Base-by-base conservation (phyloP, 768 basidiomycete species). In the Lactarius akahatsu region DNA sequence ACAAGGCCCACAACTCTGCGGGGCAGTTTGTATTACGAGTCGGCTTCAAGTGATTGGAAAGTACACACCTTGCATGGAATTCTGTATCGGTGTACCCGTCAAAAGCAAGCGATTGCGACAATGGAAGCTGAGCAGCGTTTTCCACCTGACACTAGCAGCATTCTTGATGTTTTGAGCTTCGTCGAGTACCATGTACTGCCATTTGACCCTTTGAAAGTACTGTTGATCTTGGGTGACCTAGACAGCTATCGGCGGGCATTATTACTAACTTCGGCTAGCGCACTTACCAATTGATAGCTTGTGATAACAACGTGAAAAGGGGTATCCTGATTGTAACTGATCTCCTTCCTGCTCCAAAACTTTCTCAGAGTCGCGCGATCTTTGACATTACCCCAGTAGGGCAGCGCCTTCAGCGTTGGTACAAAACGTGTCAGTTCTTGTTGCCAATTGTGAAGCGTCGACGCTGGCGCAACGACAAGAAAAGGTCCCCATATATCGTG, bases 101-200 rank as follows among this genome's bases (percentile, higher is more conserved):
- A 99, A 81, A 18, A 99, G 83, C 7, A 99, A 82, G 54, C 97
- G 86, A 77, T 99, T 99, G 62, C 97, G 86, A 74, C 96, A 98
- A 38, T 95, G 93, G 77, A 98, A 94, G 20, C 94, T 91, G 56
- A 99, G 86, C 20, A 98, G 80, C 1, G 96, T 96, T 78, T 98
- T 98, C 97, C 97, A 99, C 52, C 97, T 85, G 10, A 93, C 91
- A 77, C 92, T 94, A 28, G 92, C 86, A 28, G 97, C 95, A 73
- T 95, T 96, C 82, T 99, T 99, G 83, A 99, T 98, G 64, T 98
- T 98, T 77, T 99, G 97, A 2, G 97, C 97, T 77, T 99, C 97
- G 72, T 99, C 97, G n/a, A 99, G 82, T 66, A 99, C 86, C 96
- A 98, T 98, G 75, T 98, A 99, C 78, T 99, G 97, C 97, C 97